Evolutionary conservation across 768 basidiomycete species (phyloP).

Genomic region (Lactarius hatsudake): DNA sequence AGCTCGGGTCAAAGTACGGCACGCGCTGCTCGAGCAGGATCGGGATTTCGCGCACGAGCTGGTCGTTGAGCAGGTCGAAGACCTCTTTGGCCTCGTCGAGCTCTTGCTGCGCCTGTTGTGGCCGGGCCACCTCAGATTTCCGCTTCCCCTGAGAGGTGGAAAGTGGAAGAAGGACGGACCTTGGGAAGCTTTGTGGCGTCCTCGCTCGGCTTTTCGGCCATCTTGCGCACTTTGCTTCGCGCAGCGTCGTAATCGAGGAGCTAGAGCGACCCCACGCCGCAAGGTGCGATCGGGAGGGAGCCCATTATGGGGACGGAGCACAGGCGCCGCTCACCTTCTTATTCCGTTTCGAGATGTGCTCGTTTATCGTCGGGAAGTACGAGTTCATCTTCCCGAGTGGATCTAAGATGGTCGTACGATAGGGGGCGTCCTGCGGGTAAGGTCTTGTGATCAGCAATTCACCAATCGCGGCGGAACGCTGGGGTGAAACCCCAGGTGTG

Average conservation of each 20-base stretch:
- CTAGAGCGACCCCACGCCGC: constrained; percentile 40
- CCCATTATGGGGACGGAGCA: not conserved
- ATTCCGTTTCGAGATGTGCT: constrained; percentile 90
- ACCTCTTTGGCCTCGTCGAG: constrained; percentile 93
- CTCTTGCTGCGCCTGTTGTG: constrained; percentile 82
- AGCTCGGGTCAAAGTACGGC: constrained; percentile 97
- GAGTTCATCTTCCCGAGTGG: constrained; percentile 96
- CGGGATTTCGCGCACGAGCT: constrained; percentile 87
- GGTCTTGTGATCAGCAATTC: constrained; percentile 5
- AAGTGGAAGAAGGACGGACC: constrained; percentile 40
- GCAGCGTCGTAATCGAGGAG: constrained; percentile 94
- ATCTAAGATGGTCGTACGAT: constrained; percentile 91
- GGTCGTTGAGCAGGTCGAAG: constrained; percentile 89
- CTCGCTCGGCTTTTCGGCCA: constrained; percentile 89
- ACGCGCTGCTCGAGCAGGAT: constrained; percentile 92
- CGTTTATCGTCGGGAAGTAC: constrained; percentile 91
- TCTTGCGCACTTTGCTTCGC: constrained; percentile 83
- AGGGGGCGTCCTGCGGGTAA: constrained; percentile 76
- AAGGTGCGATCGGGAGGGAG: constrained; percentile 21
- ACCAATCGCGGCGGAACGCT: not conserved
- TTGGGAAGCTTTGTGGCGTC: constrained; percentile 89
- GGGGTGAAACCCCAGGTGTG: not conserved
- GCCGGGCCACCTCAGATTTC: too few relatives aligned
- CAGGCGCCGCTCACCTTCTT: constrained; percentile 70
- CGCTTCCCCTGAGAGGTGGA: not conserved